phyloP scores from a whole-genome alignment of 2,329 filamentous ascomycete species.

The Pestalotiopsis fici region DNA sequence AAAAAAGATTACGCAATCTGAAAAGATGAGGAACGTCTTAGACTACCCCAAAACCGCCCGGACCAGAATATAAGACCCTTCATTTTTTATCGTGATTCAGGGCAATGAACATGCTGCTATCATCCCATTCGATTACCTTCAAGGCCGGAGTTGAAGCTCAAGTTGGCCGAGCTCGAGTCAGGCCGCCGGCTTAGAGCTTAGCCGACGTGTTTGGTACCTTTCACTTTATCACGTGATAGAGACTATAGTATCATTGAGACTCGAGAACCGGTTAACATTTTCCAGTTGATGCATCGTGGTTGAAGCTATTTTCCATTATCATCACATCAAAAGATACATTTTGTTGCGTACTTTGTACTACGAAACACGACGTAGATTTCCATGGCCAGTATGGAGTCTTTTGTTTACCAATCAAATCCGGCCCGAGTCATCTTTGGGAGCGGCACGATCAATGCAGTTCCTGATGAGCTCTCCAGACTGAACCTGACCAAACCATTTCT shows the following conservation, averaged over 20 bases:
- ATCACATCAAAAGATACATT: too few relatives aligned
- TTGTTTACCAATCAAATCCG: slow-evolving; percentile 57
- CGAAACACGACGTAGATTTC: background rate
- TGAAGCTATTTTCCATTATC: background rate
- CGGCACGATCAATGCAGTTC: slow-evolving; percentile 50
- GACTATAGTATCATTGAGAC: background rate
- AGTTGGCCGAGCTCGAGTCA: background rate
- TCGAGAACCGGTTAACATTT: background rate
- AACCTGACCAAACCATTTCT: slow-evolving; percentile 51
- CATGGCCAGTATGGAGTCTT: slow-evolving; percentile 44
- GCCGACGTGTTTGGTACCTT: background rate
- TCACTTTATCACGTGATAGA: background rate
- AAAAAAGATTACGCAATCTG: background rate
- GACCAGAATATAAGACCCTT: background rate
- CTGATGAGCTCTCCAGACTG: slow-evolving; percentile 43
- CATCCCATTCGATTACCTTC: background rate
- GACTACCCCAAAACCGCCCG: background rate
- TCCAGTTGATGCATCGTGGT: background rate
- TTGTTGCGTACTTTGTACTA: background rate
- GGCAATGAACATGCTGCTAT: background rate
- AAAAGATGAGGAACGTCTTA: background rate
- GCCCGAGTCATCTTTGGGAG: slow-evolving; percentile 56
- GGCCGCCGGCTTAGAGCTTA: background rate
- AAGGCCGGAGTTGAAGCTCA: background rate
- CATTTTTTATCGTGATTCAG: background rate